Percentiles rank a stretch among this genome's conserved stretches.
Conservation (phyloP, 306 rosid genomes). For the Medicago lupulina region DNA sequence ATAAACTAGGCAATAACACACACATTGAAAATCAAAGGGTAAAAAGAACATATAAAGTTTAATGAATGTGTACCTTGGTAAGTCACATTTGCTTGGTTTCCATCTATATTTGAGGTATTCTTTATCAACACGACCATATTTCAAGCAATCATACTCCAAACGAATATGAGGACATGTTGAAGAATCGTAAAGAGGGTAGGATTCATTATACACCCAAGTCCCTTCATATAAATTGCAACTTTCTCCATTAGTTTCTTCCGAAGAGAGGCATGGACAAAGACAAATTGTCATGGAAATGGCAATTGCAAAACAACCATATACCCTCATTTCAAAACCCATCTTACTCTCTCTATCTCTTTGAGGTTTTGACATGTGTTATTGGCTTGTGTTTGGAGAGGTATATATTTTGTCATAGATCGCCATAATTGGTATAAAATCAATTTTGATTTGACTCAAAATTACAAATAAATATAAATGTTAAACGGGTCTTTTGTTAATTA, state of each 20-base stretch:
- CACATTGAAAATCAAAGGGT: neutral
- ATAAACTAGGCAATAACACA: neutral
- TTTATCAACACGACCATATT: constrained; percentile 57
- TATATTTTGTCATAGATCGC: neutral
- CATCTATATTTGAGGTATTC: constrained; percentile 67
- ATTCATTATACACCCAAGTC: constrained; percentile 57
- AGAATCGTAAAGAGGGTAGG: constrained; percentile 69
- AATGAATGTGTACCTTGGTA: constrained; percentile 56
- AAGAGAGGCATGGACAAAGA: neutral
- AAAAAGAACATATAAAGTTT: neutral
- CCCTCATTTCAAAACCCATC: constrained; percentile 8
- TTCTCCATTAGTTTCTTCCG: neutral
- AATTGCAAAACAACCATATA: neutral
- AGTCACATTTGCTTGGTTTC: constrained; percentile 61
- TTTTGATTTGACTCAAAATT: no score
- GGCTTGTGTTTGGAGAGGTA: neutral
- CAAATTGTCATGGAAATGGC: neutral
- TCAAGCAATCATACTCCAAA: constrained; percentile 59
- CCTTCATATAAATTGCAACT: constrained; percentile 63
- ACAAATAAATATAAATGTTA: neutral
- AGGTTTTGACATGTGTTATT: neutral
- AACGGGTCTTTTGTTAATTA: neutral
- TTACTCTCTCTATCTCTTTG: neutral
- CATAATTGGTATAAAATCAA: neutral
- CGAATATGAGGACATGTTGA: constrained; percentile 56